These are phyloP conservation scores for Vitis riparia DNA, from an alignment of 164 flowering plant genomes.

Conservation along the genomic window DNA sequence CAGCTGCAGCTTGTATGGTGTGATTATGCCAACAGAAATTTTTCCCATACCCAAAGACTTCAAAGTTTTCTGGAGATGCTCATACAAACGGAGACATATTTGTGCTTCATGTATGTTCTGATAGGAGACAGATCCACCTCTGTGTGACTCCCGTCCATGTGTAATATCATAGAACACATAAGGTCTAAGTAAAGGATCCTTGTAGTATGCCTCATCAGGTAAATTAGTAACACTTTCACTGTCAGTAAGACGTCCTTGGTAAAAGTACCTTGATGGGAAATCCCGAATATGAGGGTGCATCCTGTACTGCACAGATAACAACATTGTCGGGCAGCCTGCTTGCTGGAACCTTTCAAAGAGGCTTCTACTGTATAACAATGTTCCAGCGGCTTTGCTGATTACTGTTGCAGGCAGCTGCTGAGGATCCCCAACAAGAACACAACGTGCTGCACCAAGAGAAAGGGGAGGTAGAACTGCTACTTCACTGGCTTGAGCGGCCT, in stretches of 20 bases:
- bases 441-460: slow-evolving; percentile 88
- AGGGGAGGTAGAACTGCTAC: slow-evolving; percentile 91
- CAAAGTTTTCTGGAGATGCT: slow-evolving; percentile 79
- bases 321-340: slow-evolving; percentile 93
- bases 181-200: slow-evolving; percentile 76
- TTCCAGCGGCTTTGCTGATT: slow-evolving; percentile 96
- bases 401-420: slow-evolving; percentile 99
- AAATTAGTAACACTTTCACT: slow-evolving; percentile 73
- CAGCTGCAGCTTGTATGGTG: slow-evolving; percentile 94
- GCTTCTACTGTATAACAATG: slow-evolving; percentile 86
- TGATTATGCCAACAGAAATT: slow-evolving; percentile 88
- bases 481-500: slow-evolving; percentile 99
- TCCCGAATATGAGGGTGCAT: slow-evolving; percentile 99
- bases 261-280: slow-evolving; percentile 93
- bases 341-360: slow-evolving; percentile 96
- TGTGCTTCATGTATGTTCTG: slow-evolving; percentile 90
- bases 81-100: slow-evolving; percentile 74
- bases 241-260: slow-evolving; percentile 92
- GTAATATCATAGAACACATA: slow-evolving; percentile 82
- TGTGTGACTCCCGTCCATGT: slow-evolving; percentile 91
- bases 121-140: slow-evolving; percentile 91
- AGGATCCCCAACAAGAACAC: slow-evolving; percentile 99
- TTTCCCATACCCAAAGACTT: slow-evolving; percentile 65
- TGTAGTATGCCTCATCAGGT: slow-evolving; percentile 82
- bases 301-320: slow-evolving; percentile 89